Conservation (phyloP, 2,329 filamentous ascomycete species). For the Colletotrichum cordylinicola region DNA sequence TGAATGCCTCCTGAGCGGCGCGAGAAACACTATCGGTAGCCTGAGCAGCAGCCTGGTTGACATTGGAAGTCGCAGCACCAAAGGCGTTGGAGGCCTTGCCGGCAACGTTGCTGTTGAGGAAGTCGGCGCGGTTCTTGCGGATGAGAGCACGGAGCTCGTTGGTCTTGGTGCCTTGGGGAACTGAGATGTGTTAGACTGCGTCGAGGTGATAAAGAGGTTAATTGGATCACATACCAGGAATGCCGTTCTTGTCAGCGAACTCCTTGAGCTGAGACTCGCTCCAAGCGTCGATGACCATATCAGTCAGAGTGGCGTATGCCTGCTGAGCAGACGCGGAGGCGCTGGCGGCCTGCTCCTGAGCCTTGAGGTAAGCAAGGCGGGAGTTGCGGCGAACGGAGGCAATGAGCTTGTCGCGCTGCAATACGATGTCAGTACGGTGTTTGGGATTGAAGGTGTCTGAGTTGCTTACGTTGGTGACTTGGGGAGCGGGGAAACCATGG, state of each 20-base stretch:
- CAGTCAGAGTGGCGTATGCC: conserved; percentile 77
- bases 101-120: conserved; percentile 69
- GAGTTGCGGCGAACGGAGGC: conserved; percentile 91
- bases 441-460: fast-evolving
- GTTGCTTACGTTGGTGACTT: conserved; percentile 67
- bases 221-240: conserved; percentile 49
- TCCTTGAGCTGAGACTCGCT: conserved; percentile 88
- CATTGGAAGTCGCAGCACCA: conserved; percentile 76
- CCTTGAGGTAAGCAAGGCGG: conserved; percentile 74
- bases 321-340: conserved; percentile 70
- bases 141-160: conserved; percentile 91
- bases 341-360: conserved; percentile 64
- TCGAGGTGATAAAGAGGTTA: neutral
- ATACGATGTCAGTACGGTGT: conserved; percentile 21
- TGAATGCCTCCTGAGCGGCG: conserved; percentile 71
- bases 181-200: conserved; percentile 44
- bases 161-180: conserved; percentile 88
- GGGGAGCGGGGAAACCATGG: conserved; percentile 84
- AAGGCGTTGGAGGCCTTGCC: conserved; percentile 64
- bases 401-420: conserved; percentile 81
- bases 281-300: conserved; percentile 89
- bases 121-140: conserved; percentile 81
- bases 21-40: conserved; percentile 73
- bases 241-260: conserved; percentile 89
- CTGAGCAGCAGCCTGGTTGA: conserved; percentile 77